Evolutionary conservation across 164 flowering plant species (phyloP).

Genomic region (Magnolia officinalis): DNA sequence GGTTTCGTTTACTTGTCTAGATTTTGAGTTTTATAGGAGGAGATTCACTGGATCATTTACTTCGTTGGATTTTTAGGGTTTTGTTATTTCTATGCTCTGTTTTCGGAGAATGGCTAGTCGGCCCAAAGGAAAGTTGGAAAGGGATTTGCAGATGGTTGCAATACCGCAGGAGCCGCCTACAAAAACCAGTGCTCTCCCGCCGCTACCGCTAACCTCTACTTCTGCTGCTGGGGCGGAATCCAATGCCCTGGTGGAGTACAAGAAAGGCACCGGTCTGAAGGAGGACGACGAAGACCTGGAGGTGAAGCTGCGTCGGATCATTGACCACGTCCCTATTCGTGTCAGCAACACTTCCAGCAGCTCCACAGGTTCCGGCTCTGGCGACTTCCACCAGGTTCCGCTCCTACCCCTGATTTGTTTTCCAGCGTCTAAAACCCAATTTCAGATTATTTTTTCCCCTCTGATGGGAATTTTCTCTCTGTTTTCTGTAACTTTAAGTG

Average conservation of each 20-base stretch:
- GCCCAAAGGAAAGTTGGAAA: conserved; percentile 30
- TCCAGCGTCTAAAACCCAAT: too few species aligned
- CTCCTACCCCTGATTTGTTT: neutral
- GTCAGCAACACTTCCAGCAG: conserved; percentile 98
- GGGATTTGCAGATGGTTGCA: conserved; percentile 38
- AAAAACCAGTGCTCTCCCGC: conserved; percentile 27
- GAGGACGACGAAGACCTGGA: conserved; percentile 90
- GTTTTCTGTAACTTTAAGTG: too few species aligned
- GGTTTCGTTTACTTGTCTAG: too few species aligned
- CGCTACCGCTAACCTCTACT: conserved; percentile 30
- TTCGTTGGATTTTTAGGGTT: too few species aligned
- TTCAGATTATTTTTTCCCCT: too few species aligned
- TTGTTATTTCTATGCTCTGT: too few species aligned
- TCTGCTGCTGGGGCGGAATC: conserved; percentile 13
- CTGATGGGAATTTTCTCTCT: too few species aligned
- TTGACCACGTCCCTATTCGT: conserved; percentile 91
- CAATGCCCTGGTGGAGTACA: conserved; percentile 77
- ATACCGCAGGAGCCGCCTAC: conserved; percentile 18
- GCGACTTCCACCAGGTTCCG: conserved; percentile 93
- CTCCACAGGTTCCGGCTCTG: conserved; percentile 99
- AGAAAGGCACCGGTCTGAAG: conserved; percentile 25
- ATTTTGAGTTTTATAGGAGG: too few species aligned
- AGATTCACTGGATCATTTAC: too few species aligned
- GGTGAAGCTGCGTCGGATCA: conserved; percentile 82
- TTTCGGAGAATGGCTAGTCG: conserved; percentile 6